These are phyloP conservation scores for Aureobasidium melanogenum DNA, from an alignment of 2,329 filamentous ascomycete genomes.

Conservation along the genomic window DNA sequence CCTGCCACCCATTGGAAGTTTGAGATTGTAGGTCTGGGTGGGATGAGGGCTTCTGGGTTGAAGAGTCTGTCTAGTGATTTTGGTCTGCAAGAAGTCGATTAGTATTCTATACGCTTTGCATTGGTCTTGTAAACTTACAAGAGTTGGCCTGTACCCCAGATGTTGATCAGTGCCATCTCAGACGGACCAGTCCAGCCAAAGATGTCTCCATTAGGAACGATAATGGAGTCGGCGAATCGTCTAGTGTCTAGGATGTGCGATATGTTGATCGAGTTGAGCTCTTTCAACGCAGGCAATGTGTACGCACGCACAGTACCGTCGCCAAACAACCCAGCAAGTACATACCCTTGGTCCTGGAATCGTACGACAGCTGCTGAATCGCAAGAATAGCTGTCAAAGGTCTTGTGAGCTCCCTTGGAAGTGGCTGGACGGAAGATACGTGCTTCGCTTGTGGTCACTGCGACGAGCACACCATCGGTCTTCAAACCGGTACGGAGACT, in stretches of 20 bases:
- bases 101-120: slow-evolving; percentile 31
- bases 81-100: neutral
- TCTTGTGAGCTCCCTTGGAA: slow-evolving; percentile 83
- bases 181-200: slow-evolving; percentile 84
- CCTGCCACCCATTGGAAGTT: slow-evolving; percentile 95
- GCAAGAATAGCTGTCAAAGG: slow-evolving; percentile 76
- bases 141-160: slow-evolving; percentile 67
- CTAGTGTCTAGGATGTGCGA: slow-evolving; percentile 61
- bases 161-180: slow-evolving; percentile 72
- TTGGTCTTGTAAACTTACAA: slow-evolving; percentile 27
- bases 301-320: slow-evolving; percentile 73
- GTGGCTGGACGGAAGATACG: slow-evolving; percentile 80
- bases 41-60: slow-evolving; percentile 65
- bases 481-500: slow-evolving; percentile 65
- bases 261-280: slow-evolving; percentile 62
- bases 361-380: slow-evolving; percentile 70
- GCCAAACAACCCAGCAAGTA: slow-evolving; percentile 75
- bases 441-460: slow-evolving; percentile 64
- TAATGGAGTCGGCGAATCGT: slow-evolving; percentile 59
- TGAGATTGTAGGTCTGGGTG: slow-evolving; percentile 82
- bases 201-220: slow-evolving; percentile 72
- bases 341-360: slow-evolving; percentile 62
- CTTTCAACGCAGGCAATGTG: slow-evolving; percentile 79
- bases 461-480: slow-evolving; percentile 72
- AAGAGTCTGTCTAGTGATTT: slow-evolving; percentile 61